phyloP scores from a whole-genome alignment of 2,329 filamentous ascomycete genomes.

The Trichoderma sp. region DNA sequence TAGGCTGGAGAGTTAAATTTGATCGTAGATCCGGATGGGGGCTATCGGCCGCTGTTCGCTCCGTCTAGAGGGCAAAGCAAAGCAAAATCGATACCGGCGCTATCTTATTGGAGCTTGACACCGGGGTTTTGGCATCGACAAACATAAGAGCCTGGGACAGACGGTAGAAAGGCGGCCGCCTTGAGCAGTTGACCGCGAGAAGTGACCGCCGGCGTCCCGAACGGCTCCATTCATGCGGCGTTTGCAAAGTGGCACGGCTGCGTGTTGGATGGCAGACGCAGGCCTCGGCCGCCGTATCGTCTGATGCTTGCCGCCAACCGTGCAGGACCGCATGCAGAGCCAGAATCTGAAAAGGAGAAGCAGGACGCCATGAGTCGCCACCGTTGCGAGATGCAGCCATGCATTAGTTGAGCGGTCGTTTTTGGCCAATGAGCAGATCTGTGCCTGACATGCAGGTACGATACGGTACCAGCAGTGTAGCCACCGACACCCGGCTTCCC shows the following conservation, averaged over 20 bases:
- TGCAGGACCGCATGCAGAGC: background rate
- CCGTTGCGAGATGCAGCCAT: constrained; percentile 20
- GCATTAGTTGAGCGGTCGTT: constrained; percentile 11
- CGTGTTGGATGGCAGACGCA: background rate
- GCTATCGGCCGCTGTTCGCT: constrained; percentile 1
- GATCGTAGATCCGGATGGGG: constrained; percentile 26
- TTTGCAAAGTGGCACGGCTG: constrained; percentile 5
- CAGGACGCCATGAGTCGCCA: constrained; percentile 21
- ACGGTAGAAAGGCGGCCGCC: constrained; percentile 2
- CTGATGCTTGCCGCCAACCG: constrained; percentile 15
- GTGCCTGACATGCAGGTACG: constrained; percentile 21
- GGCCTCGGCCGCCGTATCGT: constrained; percentile 11
- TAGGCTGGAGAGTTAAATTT: constrained; percentile 11
- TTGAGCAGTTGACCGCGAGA: background rate
- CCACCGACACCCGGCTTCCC: constrained; percentile 15
- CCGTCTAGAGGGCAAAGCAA: background rate
- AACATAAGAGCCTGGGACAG: background rate
- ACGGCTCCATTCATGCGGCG: background rate
- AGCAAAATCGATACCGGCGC: background rate
- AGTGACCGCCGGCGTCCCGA: constrained; percentile 2
- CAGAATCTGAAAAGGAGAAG: constrained; percentile 4
- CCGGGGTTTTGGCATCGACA: background rate
- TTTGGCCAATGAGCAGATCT: constrained; percentile 24
- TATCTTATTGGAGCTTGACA: background rate
- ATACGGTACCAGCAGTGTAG: constrained; percentile 11